phyloP scores from a whole-genome alignment of 202 grass and related monocot genomes.

The Cymbopogon flexuosus region DNA sequence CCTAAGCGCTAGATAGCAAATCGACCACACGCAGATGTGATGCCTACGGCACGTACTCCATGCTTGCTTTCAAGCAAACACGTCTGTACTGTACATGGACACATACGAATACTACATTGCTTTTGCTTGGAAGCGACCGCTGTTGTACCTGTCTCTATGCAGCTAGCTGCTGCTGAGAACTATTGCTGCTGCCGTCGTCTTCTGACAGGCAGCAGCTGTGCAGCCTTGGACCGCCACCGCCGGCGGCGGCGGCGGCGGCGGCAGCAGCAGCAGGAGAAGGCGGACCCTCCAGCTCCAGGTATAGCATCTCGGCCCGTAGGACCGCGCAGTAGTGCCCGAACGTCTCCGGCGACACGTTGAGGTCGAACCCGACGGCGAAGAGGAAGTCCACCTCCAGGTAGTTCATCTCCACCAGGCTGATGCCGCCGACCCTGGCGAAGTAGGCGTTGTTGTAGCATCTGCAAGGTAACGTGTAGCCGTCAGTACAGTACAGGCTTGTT shows the following conservation, averaged over 20 bases:
- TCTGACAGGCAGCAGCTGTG: slow-evolving; percentile 41
- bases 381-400: slow-evolving; percentile 72
- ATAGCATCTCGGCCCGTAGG: slow-evolving; percentile 51
- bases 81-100: neutral
- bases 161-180: slow-evolving; percentile 41
- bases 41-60: neutral
- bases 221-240: slow-evolving; percentile 33
- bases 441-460: slow-evolving; percentile 67
- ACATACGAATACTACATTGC: neutral
- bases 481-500: neutral
- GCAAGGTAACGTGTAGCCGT: slow-evolving; percentile 8
- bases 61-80: slow-evolving; percentile 26
- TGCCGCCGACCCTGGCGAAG: slow-evolving; percentile 67
- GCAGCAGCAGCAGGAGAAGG: neutral
- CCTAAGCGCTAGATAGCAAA: neutral
- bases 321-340: slow-evolving; percentile 53
- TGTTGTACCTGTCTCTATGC: slow-evolving; percentile 30
- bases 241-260: neutral
- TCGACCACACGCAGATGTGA: neutral
- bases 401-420: slow-evolving; percentile 77
- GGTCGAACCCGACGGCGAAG: slow-evolving; percentile 52
- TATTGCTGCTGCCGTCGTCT: slow-evolving; percentile 35
- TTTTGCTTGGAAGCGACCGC: slow-evolving; percentile 28
- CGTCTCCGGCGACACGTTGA: slow-evolving; percentile 51
- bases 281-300: slow-evolving; percentile 31